phyloP scores from a whole-genome alignment of 2,329 filamentous ascomycete genomes.

The Penicillium nordicum region DNA sequence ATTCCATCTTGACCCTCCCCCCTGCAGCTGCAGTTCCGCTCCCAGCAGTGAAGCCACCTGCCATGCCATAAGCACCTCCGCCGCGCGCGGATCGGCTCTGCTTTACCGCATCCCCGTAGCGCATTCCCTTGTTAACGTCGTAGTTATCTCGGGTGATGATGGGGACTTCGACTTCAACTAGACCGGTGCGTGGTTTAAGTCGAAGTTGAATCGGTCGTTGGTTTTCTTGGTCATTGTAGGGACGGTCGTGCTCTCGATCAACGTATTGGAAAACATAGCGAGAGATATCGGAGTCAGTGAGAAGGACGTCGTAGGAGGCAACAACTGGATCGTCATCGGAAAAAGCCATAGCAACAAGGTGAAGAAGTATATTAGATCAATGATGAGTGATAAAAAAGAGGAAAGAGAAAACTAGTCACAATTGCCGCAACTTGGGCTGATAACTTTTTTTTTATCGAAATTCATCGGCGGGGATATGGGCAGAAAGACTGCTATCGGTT shows the following conservation, averaged over 20 bases:
- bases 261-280: slow-evolving; percentile 87
- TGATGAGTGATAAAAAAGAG: not conserved
- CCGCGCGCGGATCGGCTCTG: slow-evolving; percentile 52
- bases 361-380: not conserved
- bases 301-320: slow-evolving; percentile 76
- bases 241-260: slow-evolving; percentile 59
- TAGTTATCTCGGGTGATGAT: slow-evolving; percentile 71
- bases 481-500: slow-evolving; percentile 12
- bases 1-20: slow-evolving; percentile 26
- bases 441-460: slow-evolving; percentile 15
- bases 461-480: slow-evolving; percentile 19
- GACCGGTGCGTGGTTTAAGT: slow-evolving; percentile 75
- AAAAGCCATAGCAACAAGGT: slow-evolving; percentile 13
- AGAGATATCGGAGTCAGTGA: slow-evolving; percentile 69
- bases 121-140: slow-evolving; percentile 76
- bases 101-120: slow-evolving; percentile 74
- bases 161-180: slow-evolving; percentile 90
- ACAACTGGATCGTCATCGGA: slow-evolving; percentile 62
- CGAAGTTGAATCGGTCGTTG: slow-evolving; percentile 69
- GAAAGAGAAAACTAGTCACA: not conserved
- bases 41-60: slow-evolving; percentile 69
- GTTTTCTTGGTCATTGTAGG: slow-evolving; percentile 56
- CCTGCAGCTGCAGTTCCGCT: slow-evolving; percentile 31
- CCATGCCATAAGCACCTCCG: slow-evolving; percentile 67
- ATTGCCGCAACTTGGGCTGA: not conserved